Evolutionary conservation across 2,329 filamentous ascomycete genomes (phyloP).

Genomic region (Ceratocystis smalleyi): DNA sequence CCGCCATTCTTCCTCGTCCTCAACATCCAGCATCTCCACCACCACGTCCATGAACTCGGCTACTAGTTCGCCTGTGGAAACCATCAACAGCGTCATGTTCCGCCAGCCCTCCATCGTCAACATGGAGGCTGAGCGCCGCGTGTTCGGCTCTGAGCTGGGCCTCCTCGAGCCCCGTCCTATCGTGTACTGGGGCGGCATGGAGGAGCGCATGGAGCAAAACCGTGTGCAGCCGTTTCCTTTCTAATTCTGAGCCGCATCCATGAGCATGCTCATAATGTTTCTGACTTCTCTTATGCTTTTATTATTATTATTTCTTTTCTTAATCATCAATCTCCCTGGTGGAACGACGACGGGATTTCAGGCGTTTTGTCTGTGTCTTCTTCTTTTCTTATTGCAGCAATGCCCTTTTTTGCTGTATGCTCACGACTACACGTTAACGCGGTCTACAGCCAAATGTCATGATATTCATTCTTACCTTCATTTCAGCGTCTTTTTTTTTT

Average conservation of each 20-base stretch:
- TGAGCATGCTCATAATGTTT: background rate
- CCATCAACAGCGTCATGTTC: constrained; percentile 44
- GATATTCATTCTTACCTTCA: constrained; percentile 14
- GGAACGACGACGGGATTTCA: constrained; percentile 8
- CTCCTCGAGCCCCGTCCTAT: constrained; percentile 47
- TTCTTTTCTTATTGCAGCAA: constrained; percentile 7
- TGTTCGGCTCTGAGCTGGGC: constrained; percentile 37
- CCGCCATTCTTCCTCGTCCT: constrained; percentile 33
- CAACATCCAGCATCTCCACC: constrained; percentile 24
- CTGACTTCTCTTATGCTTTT: background rate
- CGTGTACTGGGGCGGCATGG: constrained; percentile 47
- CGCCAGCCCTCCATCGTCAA: constrained; percentile 42
- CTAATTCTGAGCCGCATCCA: background rate
- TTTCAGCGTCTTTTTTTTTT: constrained; percentile 1
- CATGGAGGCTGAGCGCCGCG: constrained; percentile 41
- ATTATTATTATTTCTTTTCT: constrained; percentile 10
- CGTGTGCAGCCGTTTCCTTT: constrained; percentile 13
- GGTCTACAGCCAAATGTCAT: constrained; percentile 9
- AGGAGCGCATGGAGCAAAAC: constrained; percentile 36
- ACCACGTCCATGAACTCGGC: constrained; percentile 19
- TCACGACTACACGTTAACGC: constrained; percentile 15
- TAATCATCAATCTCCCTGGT: constrained; percentile 13
- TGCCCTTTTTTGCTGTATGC: background rate
- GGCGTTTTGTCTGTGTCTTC: background rate
- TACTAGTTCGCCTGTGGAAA: constrained; percentile 30